phyloP scores from a whole-genome alignment of 2,329 filamentous ascomycete species.

The Xylariomycetidae sp. region DNA sequence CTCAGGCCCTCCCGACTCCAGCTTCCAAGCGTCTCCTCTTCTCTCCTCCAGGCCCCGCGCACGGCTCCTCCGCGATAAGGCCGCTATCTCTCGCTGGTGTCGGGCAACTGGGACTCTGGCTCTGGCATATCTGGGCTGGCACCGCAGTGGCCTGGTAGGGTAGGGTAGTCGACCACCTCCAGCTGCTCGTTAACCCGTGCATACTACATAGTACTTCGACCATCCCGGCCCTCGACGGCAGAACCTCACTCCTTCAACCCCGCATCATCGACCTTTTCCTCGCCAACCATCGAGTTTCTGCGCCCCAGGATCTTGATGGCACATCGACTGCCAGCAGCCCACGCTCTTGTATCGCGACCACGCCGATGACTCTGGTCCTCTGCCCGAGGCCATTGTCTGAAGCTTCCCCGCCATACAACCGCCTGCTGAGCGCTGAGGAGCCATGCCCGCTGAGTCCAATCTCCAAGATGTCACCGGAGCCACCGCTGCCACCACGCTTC shows the following conservation, averaged over 20 bases:
- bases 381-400: conserved; percentile 42
- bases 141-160: too few relatives aligned
- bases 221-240: conserved; percentile 8
- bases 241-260: conserved; percentile 12
- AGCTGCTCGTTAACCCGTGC: too few relatives aligned
- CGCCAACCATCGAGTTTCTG: conserved; percentile 18
- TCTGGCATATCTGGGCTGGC: too few relatives aligned
- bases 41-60: too few relatives aligned
- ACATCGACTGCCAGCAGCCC: conserved; percentile 42
- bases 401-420: conserved; percentile 35
- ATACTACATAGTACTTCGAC: background rate
- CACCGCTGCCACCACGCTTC: conserved; percentile 33
- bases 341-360: conserved; percentile 46
- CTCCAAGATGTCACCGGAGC: conserved; percentile 36
- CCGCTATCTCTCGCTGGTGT: too few relatives aligned
- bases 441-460: conserved; percentile 34
- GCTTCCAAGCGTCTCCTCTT: too few relatives aligned
- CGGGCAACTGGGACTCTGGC: too few relatives aligned
- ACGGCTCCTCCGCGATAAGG: too few relatives aligned
- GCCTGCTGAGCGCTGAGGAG: conserved; percentile 21
- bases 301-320: conserved; percentile 43
- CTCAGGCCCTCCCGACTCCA: too few relatives aligned
- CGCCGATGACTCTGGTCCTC: conserved; percentile 54
- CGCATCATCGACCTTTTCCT: conserved; percentile 10
- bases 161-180: too few relatives aligned